Evolutionary conservation across 2,329 filamentous ascomycete species (phyloP).

Genomic region (Helminthosporium solani): DNA sequence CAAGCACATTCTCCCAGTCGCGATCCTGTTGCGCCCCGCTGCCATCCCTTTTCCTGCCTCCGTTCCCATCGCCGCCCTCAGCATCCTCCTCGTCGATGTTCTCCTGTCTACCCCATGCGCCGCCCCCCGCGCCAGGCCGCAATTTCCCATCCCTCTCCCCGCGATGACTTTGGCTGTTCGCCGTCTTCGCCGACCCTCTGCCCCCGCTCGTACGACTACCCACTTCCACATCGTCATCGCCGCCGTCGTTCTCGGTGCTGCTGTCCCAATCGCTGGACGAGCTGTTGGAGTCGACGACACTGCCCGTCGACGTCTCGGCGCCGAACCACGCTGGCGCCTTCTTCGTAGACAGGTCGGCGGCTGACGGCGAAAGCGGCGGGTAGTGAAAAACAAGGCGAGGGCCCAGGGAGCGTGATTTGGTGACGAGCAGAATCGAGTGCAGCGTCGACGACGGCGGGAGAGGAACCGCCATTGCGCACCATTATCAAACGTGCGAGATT

Average conservation of each 20-base stretch:
- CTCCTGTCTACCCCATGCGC: slow-evolving; percentile 37
- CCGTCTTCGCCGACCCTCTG: slow-evolving; percentile 30
- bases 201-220: slow-evolving; percentile 39
- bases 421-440: slow-evolving; percentile 45
- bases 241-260: slow-evolving; percentile 35
- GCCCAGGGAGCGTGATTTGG: slow-evolving; percentile 41
- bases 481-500: too few species aligned
- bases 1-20: slow-evolving; percentile 43
- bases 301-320: slow-evolving; percentile 38
- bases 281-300: slow-evolving; percentile 34
- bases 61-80: slow-evolving; percentile 20
- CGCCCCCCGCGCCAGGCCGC: slow-evolving; percentile 24
- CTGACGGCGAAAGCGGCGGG: slow-evolving; percentile 41
- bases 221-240: slow-evolving; percentile 36
- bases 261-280: slow-evolving; percentile 42
- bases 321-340: slow-evolving; percentile 41
- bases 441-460: slow-evolving; percentile 41
- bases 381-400: slow-evolving; percentile 47
- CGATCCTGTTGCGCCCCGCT: slow-evolving; percentile 23
- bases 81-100: slow-evolving; percentile 40
- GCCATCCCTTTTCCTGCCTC: slow-evolving; percentile 12
- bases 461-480: slow-evolving; percentile 27
- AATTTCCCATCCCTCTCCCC: slow-evolving; percentile 23
- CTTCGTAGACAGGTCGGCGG: slow-evolving; percentile 35
- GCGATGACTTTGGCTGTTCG: slow-evolving; percentile 18